phyloP scores from a whole-genome alignment of 768 basidiomycete genomes.

The Phanerochaete sordida region DNA sequence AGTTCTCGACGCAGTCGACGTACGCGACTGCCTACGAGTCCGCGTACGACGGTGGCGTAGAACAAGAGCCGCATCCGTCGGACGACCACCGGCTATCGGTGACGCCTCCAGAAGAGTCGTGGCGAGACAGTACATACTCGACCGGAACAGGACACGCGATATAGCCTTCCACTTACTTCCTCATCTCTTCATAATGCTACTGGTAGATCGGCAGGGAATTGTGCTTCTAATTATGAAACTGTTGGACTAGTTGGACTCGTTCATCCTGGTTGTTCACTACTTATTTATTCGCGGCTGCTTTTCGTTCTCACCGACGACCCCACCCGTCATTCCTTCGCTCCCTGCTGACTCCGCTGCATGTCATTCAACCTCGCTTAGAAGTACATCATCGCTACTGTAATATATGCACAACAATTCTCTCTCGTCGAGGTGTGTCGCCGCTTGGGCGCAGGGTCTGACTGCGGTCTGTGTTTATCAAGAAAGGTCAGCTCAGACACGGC shows the following conservation, averaged over 20 bases:
- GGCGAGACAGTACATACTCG: conserved; percentile 15
- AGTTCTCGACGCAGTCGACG: neutral
- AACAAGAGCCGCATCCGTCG: neutral
- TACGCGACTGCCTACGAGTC: conserved; percentile 15
- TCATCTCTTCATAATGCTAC: neutral
- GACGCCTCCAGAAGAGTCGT: conserved; percentile 7
- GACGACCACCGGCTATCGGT: neutral
- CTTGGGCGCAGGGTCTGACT: too few species aligned
- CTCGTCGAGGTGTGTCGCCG: too few species aligned
- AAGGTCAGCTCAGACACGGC: too few species aligned
- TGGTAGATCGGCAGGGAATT: neutral
- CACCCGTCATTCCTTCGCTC: neutral
- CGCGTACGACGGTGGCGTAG: conserved; percentile 4
- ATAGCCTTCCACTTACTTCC: conserved; percentile 1
- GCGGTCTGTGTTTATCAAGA: neutral
- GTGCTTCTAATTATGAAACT: conserved; percentile 1
- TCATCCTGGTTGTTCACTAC: neutral
- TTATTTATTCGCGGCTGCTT: conserved; percentile 1
- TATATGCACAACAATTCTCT: neutral
- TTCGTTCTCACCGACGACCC: neutral
- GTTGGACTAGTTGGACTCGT: neutral
- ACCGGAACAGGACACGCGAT: conserved; percentile 11
- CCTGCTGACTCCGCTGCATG: neutral
- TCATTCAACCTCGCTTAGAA: neutral
- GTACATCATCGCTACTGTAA: conserved; percentile 9